phyloP scores from a whole-genome alignment of 352 stramenopile species.

The Phytopythium cucurbitacearum region DNA sequence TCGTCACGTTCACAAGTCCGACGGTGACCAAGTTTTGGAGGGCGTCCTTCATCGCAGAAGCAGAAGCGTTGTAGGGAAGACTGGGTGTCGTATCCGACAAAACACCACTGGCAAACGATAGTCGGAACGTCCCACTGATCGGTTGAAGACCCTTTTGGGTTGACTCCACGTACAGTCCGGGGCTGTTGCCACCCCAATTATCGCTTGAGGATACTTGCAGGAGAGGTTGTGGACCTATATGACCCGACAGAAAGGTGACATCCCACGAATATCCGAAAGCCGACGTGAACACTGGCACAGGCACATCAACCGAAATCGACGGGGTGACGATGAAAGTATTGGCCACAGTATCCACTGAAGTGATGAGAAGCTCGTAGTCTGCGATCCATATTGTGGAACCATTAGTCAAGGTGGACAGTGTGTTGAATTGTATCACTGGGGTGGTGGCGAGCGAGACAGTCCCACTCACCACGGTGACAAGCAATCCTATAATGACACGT shows the following conservation, averaged over 20 bases:
- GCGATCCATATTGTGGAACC: constrained; percentile 54
- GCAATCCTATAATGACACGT: constrained; percentile 33
- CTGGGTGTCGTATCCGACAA: constrained; percentile 84
- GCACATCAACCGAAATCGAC: constrained; percentile 14
- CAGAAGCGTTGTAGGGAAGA: constrained; percentile 87
- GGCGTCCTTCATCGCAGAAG: constrained; percentile 68
- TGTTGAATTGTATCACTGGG: constrained; percentile 18
- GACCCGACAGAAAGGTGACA: constrained; percentile 71
- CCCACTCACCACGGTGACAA: constrained; percentile 21
- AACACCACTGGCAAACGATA: constrained; percentile 56
- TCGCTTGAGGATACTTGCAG: constrained; percentile 85
- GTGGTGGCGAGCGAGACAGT: constrained; percentile 24
- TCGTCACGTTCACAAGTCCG: constrained; percentile 83
- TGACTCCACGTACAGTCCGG: constrained; percentile 75
- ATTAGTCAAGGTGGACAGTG: constrained; percentile 11
- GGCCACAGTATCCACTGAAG: neutral
- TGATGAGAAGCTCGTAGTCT: constrained; percentile 34
- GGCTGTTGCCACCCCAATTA: constrained; percentile 93
- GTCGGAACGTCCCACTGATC: constrained; percentile 90
- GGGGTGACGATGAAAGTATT: constrained; percentile 17
- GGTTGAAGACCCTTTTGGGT: constrained; percentile 86
- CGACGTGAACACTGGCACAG: constrained; percentile 61
- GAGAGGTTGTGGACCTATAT: constrained; percentile 82
- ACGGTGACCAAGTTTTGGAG: constrained; percentile 89
- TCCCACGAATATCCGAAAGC: constrained; percentile 70